Base-by-base conservation (phyloP, 805 yeast genomes). In the Saccharomyces cerevisiae region DNA sequence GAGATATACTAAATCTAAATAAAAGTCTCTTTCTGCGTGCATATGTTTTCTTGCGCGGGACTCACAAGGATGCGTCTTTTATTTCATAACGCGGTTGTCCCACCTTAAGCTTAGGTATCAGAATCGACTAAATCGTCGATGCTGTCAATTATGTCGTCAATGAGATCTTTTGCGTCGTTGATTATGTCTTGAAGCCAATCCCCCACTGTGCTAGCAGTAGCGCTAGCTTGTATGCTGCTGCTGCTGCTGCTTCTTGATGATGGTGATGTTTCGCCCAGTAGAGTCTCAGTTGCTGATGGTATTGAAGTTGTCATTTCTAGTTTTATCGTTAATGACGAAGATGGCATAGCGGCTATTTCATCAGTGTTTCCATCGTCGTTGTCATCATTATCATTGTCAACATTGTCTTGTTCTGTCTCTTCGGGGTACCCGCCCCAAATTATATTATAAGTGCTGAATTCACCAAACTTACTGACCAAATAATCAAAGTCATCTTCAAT, bases 401-500 rank as follows among this genome's bases (percentile, higher is more conserved):
- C 54, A 21, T 57, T 57, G 22, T 56, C 58, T 24, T 55, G 52
- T 43, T 51, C 59, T 32, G 55, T 57, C 10, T 56, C 55, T 22
- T 57, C 50, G 4, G 51, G 43, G 24, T 49, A 17, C 46, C 48
- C 52, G 31, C 50, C 72, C 72, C 31, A 69, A 59, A 55, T 64
- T 63, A 49, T 52, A 51, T 58, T 59, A 50, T 59, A 61, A 10
- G 61, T 53, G 24, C 55, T 59, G 46, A 55, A 53, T 24, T 55
- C 54, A 30, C 62, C 61, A 31, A 52, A 58, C n/a, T 41, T 51
- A 14, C 41, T 51, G 2, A 32, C 47, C 50, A 58, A 31, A 32
- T 58, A 51, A 60, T 67, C 74, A 14, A 76, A 52, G 13, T 57
- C 41, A 61, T 83, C 87, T 61, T 81, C 83, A 0, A 85, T 78